Conservation (phyloP, 192 early-diverging fungal genomes). For the Allomyces javanicus region DNA sequence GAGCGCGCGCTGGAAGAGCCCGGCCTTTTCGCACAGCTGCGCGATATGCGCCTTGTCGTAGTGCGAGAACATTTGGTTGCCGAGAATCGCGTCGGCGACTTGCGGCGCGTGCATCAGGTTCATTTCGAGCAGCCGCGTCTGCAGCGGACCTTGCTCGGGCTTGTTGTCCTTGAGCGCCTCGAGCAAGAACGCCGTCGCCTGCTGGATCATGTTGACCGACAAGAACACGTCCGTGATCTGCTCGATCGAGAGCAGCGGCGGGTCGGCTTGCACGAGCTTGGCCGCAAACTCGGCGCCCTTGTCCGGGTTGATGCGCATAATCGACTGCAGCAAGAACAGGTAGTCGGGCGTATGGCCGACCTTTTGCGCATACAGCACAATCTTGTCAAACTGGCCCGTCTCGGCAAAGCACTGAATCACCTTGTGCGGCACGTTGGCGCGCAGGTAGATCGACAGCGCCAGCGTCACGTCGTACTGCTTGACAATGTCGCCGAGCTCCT, state of each 20-base stretch:
- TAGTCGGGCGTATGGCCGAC: slow-evolving; percentile 89
- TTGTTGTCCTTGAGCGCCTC: slow-evolving; percentile 88
- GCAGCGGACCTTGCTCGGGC: slow-evolving; percentile 75
- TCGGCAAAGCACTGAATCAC: slow-evolving; percentile 93
- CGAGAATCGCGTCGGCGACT: slow-evolving; percentile 94
- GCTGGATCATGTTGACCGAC: slow-evolving; percentile 81
- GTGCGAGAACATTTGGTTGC: slow-evolving; percentile 87
- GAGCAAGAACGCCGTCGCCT: slow-evolving; percentile 88
- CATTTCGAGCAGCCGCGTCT: slow-evolving; percentile 92
- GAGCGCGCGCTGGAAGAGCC: slow-evolving; percentile 81
- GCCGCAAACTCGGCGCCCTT: slow-evolving; percentile 87
- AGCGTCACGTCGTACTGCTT: slow-evolving; percentile 75
- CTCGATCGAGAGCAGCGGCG: slow-evolving; percentile 67
- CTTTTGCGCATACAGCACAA: slow-evolving; percentile 84
- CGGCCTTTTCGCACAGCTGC: slow-evolving; percentile 89
- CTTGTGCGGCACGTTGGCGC: slow-evolving; percentile 84
- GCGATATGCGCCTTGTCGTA: slow-evolving; percentile 87
- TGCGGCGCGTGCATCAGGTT: slow-evolving; percentile 92
- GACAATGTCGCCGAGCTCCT: slow-evolving; percentile 94
- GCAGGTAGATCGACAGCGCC: slow-evolving; percentile 83
- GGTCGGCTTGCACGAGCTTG: slow-evolving; percentile 58
- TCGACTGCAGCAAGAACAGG: slow-evolving; percentile 65
- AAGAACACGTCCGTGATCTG: slow-evolving; percentile 84
- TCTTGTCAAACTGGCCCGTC: slow-evolving; percentile 87
- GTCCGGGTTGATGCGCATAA: slow-evolving; percentile 78